These are phyloP conservation scores for Hyaloperonospora arabidopsidis DNA, from an alignment of 352 stramenopile species.

Conservation along the genomic window DNA sequence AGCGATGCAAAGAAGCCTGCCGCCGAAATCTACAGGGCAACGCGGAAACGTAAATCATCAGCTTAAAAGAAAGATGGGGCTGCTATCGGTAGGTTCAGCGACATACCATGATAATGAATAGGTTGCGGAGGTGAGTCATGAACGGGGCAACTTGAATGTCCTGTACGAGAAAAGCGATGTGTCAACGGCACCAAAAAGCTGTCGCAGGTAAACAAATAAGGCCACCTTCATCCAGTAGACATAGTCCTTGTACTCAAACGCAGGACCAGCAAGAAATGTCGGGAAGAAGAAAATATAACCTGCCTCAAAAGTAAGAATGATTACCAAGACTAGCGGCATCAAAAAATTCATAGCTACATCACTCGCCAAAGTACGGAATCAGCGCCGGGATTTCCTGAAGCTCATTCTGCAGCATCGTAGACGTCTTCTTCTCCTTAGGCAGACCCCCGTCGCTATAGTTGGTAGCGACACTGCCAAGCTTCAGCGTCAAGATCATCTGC, in stretches of 20 bases:
- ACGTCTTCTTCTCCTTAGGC: conserved; percentile 67
- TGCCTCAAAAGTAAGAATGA: conserved; percentile 11
- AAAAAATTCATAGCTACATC: conserved; percentile 1
- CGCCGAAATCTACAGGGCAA: conserved; percentile 41
- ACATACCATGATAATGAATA: conserved; percentile 67
- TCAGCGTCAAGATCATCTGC: conserved; percentile 85
- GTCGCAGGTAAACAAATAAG: neutral
- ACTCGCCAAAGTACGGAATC: conserved; percentile 66
- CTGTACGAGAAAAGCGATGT: conserved; percentile 9
- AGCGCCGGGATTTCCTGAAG: conserved; percentile 49
- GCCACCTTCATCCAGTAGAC: conserved; percentile 66
- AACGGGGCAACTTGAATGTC: conserved; percentile 56
- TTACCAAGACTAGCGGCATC: neutral
- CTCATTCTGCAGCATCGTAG: conserved; percentile 68
- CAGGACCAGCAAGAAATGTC: conserved; percentile 75
- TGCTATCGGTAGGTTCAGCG: neutral
- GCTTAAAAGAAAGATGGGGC: neutral
- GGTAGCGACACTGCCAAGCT: conserved; percentile 68
- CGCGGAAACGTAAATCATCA: neutral
- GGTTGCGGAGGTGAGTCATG: conserved; percentile 57
- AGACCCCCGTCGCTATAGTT: conserved; percentile 77
- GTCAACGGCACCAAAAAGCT: neutral
- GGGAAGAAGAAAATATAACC: conserved; percentile 85
- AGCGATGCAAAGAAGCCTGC: conserved; percentile 66
- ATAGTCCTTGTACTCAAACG: conserved; percentile 84